Evolutionary conservation across 176 grass and related monocot genomes (phyloP).

Genomic region (Miscanthus lutarioriparius): DNA sequence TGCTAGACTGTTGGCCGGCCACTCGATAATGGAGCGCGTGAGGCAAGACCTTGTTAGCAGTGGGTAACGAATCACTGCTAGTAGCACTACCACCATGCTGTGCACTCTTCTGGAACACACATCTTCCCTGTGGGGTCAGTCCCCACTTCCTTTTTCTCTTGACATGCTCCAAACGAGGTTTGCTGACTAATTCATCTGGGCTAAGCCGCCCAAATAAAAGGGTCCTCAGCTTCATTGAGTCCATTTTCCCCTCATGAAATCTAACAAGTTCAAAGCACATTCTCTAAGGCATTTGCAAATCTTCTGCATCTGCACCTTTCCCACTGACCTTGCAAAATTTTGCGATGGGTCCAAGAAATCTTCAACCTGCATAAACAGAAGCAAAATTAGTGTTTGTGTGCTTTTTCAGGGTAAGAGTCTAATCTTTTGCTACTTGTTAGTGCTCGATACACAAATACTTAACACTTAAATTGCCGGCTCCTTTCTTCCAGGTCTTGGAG

Average conservation of each 20-base stretch:
- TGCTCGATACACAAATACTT: slow-evolving; percentile 24
- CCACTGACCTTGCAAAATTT: slow-evolving; percentile 79
- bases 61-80: background rate
- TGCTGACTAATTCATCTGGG: slow-evolving; percentile 5
- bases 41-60: background rate
- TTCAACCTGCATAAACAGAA: slow-evolving; percentile 62
- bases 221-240: slow-evolving; percentile 40
- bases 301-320: slow-evolving; percentile 58
- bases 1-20: background rate
- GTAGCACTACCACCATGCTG: background rate
- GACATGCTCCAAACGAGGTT: background rate
- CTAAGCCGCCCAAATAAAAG: slow-evolving; percentile 54
- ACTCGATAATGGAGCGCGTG: background rate
- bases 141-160: slow-evolving; percentile 16
- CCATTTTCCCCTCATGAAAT: slow-evolving; percentile 61
- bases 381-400: background rate
- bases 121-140: background rate
- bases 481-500: slow-evolving; percentile 59
- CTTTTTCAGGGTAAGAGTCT: slow-evolving; percentile 3
- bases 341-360: slow-evolving; percentile 84
- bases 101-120: slow-evolving; percentile 8
- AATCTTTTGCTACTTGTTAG: background rate
- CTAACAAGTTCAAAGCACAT: slow-evolving; percentile 45
- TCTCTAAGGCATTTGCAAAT: slow-evolving; percentile 51
- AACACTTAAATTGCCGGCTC: slow-evolving; percentile 73